phyloP scores from a whole-genome alignment of 1,284 basidiomycete genomes.

The Ustanciosporium gigantosporum region DNA sequence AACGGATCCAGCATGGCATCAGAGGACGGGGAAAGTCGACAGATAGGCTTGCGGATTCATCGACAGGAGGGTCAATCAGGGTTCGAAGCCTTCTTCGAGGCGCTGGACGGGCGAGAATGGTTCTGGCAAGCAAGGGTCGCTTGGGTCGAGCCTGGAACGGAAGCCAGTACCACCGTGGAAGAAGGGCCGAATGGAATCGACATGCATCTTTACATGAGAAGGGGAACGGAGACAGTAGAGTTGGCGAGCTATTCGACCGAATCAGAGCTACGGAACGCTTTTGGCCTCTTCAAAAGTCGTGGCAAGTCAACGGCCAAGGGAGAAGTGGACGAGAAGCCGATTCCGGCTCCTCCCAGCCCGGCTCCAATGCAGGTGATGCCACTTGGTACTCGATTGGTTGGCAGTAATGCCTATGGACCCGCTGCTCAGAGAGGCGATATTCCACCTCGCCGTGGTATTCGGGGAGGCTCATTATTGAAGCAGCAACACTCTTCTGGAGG shows the following conservation, averaged over 20 bases:
- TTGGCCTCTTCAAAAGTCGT: slow-evolving; percentile 24
- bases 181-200: slow-evolving; percentile 5
- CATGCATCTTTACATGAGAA: slow-evolving; percentile 4
- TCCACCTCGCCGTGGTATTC: slow-evolving; percentile 19
- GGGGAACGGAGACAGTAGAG: slow-evolving; percentile 8
- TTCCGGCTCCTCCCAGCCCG: neutral
- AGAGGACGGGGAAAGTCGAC: slow-evolving; percentile 4
- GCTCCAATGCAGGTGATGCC: slow-evolving; percentile 18
- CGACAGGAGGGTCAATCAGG: slow-evolving; percentile 5
- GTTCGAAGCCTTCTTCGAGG: slow-evolving; percentile 10
- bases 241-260: slow-evolving; percentile 29
- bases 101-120: slow-evolving; percentile 17
- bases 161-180: neutral
- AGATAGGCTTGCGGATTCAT: slow-evolving; percentile 15
- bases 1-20: slow-evolving; percentile 4
- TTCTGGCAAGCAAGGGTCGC: slow-evolving; percentile 19
- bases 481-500: slow-evolving; percentile 1
- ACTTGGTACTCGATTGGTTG: slow-evolving; percentile 5
- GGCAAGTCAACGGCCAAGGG: slow-evolving; percentile 9
- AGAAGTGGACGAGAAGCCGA: neutral
- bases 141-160: no score
- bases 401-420: neutral
- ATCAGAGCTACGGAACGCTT: slow-evolving; percentile 28
- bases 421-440: neutral
- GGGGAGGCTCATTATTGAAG: slow-evolving; percentile 25